Conservation (phyloP, 139 green algal genomes). For the Micromonas commoda region DNA sequence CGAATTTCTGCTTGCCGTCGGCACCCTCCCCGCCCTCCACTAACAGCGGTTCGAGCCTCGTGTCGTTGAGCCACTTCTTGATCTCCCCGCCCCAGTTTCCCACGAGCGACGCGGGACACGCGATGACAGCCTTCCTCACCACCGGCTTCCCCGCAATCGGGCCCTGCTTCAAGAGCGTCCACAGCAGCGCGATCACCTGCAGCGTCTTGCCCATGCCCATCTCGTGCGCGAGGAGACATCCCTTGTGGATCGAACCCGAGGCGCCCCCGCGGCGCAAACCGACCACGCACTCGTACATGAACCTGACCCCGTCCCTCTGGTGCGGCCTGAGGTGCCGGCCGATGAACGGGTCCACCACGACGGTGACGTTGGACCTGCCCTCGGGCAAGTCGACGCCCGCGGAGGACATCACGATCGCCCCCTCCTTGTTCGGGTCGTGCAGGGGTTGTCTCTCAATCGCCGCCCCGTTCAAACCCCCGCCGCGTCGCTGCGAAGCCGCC, state of each 20-base stretch:
- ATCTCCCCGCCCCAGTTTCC: constrained; percentile 69
- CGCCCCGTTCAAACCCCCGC: no score
- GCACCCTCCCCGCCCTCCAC: constrained; percentile 7
- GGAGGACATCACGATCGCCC: not conserved
- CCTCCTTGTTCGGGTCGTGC: not conserved
- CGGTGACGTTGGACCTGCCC: not conserved
- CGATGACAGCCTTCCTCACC: constrained; percentile 55
- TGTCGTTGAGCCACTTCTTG: constrained; percentile 74
- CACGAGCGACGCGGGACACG: constrained; percentile 60
- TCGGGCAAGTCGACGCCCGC: not conserved
- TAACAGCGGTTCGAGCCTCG: constrained; percentile 37
- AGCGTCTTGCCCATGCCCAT: constrained; percentile 58
- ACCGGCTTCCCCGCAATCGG: constrained; percentile 44
- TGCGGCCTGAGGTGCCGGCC: constrained; percentile 15
- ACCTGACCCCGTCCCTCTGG: constrained; percentile 27
- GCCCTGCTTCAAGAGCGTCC: constrained; percentile 66
- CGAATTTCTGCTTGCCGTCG: not conserved
- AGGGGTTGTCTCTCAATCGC: not conserved
- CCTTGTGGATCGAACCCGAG: constrained; percentile 19
- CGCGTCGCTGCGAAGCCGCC: no score
- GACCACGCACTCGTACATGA: constrained; percentile 29
- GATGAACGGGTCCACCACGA: constrained; percentile 17
- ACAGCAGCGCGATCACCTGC: constrained; percentile 60
- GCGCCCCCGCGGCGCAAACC: not conserved
- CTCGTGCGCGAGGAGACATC: constrained; percentile 71